phyloP scores from a whole-genome alignment of 2,329 filamentous ascomycete species.

The Fusarium sp. region DNA sequence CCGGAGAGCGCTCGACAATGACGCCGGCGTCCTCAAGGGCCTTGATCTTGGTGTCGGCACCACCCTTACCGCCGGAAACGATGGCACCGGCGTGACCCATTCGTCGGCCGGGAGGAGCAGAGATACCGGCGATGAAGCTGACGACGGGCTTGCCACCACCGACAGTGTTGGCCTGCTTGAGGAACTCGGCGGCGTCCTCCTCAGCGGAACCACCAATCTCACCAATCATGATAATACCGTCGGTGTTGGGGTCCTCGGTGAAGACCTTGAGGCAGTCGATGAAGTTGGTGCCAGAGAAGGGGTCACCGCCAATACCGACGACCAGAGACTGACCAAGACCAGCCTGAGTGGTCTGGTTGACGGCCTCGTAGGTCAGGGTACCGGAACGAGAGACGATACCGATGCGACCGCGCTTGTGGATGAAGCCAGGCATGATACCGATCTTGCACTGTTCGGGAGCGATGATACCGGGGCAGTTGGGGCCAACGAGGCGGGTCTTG shows the following conservation, averaged over 20 bases:
- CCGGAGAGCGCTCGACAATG: slow-evolving; percentile 94
- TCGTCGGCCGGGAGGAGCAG: slow-evolving; percentile 91
- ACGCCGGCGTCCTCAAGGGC: slow-evolving; percentile 94
- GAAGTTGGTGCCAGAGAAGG: slow-evolving; percentile 99
- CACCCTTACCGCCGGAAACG: slow-evolving; percentile 96
- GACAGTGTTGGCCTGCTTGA: slow-evolving; percentile 89
- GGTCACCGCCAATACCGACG: slow-evolving; percentile 97
- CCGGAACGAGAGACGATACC: slow-evolving; percentile 98
- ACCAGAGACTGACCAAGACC: slow-evolving; percentile 98
- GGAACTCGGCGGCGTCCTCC: slow-evolving; percentile 97
- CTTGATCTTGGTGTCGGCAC: slow-evolving; percentile 97
- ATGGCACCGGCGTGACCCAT: slow-evolving; percentile 99
- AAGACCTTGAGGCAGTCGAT: slow-evolving; percentile 99
- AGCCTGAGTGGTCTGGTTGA: slow-evolving; percentile 98
- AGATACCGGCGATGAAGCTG: slow-evolving; percentile 98
- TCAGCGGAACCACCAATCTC: slow-evolving; percentile 98
- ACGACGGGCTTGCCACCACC: slow-evolving; percentile 92
- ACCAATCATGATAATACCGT: slow-evolving; percentile 99
- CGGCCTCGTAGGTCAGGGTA: slow-evolving; percentile 98
- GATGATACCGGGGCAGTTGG: slow-evolving; percentile 99
- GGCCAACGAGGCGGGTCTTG: slow-evolving; percentile 96
- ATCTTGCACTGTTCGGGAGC: slow-evolving; percentile 98
- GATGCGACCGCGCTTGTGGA: slow-evolving; percentile 99
- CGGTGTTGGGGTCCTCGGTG: slow-evolving; percentile 93
- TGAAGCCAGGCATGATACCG: slow-evolving; percentile 99